Evolutionary conservation across 768 basidiomycete genomes (phyloP).

Genomic region (Naganishia randhawae): DNA sequence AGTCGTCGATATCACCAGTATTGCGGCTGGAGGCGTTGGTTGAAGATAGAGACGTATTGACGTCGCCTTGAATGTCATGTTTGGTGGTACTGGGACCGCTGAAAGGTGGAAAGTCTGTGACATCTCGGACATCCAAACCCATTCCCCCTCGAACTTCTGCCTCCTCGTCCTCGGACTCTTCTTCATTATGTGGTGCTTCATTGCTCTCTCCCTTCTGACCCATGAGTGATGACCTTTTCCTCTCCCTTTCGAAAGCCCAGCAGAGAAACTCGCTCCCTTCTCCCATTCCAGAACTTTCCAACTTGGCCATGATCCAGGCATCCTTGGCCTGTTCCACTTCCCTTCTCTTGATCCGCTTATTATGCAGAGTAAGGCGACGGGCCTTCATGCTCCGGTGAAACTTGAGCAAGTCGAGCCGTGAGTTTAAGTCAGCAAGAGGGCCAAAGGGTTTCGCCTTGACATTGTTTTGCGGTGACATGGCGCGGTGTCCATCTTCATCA

Average conservation of each 20-base stretch:
- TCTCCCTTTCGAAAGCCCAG: constrained; percentile 18
- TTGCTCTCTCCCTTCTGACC: constrained; percentile 52
- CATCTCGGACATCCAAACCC: neutral
- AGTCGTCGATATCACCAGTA: constrained; percentile 53
- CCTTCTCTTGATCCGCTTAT: neutral
- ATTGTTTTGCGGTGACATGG: neutral
- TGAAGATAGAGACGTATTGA: neutral
- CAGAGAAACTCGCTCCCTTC: constrained; percentile 25
- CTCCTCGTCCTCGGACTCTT: constrained; percentile 52
- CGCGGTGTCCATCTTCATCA: neutral
- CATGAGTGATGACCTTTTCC: constrained; percentile 53
- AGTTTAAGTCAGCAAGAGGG: neutral
- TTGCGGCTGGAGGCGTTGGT: neutral
- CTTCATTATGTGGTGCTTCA: constrained; percentile 52
- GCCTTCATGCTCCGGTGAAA: constrained; percentile 3
- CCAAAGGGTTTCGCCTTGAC: neutral
- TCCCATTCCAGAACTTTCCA: constrained; percentile 15
- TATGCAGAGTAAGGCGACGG: neutral
- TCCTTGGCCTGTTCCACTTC: constrained; percentile 20
- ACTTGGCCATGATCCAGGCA: constrained; percentile 8
- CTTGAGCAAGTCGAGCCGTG: neutral
- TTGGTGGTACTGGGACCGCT: neutral
- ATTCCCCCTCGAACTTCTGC: constrained; percentile 29
- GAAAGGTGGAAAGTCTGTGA: neutral
- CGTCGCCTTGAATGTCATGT: neutral